These are phyloP conservation scores for Nemania sp. DNA, from an alignment of 2,329 filamentous ascomycete genomes.

Conservation along the genomic window DNA sequence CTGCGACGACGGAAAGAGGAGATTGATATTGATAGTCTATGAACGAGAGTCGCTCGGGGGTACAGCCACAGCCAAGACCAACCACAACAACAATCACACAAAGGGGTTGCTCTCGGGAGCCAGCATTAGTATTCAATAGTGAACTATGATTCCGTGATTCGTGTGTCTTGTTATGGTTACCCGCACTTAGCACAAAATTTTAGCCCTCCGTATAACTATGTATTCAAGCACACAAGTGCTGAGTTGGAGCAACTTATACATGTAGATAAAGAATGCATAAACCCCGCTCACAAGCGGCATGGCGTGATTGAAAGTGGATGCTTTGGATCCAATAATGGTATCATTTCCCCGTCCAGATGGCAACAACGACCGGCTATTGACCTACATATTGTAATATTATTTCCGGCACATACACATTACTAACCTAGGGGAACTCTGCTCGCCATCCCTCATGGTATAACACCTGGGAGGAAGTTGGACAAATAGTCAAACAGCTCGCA, in stretches of 20 bases:
- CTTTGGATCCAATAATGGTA: background rate
- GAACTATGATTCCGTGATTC: background rate
- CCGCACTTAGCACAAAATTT: background rate
- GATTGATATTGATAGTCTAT: conserved; percentile 26
- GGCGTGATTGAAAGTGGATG: background rate
- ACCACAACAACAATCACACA: background rate
- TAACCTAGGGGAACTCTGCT: background rate
- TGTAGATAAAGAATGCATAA: background rate
- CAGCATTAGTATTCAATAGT: background rate
- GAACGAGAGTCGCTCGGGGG: background rate
- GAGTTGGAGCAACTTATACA: background rate
- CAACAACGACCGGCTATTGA: background rate
- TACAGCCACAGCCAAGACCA: background rate
- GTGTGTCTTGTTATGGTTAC: background rate
- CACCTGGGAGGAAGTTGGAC: background rate
- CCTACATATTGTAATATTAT: background rate
- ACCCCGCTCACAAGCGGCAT: background rate
- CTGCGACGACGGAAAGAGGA: conserved; percentile 30
- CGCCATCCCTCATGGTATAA: background rate
- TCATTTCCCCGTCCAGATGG: background rate
- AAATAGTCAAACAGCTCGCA: background rate
- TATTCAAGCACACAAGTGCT: background rate
- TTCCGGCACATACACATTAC: background rate
- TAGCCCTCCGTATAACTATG: background rate
- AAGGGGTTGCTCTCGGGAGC: background rate